A percentile compares a stretch with the other conserved stretches of the same genome.
Conservation (phyloP, 176 grass and related monocot species). For the Oryza punctata region DNA sequence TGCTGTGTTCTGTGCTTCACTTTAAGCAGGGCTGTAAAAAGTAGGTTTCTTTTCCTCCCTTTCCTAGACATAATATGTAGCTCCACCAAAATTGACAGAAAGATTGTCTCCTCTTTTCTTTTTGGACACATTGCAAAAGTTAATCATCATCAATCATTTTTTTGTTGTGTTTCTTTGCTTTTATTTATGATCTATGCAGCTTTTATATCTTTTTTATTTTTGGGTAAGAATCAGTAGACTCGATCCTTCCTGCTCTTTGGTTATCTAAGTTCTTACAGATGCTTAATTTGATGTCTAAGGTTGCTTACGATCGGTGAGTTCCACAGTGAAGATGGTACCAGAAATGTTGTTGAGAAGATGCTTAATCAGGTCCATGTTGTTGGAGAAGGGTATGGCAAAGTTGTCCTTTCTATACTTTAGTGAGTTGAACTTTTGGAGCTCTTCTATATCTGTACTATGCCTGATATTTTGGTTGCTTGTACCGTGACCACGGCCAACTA, state of each 20-base stretch:
- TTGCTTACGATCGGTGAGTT: constrained; percentile 79
- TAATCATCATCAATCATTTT: constrained; percentile 14
- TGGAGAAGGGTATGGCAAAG: constrained; percentile 81
- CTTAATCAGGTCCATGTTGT: constrained; percentile 84
- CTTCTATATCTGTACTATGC: not conserved
- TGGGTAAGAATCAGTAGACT: not conserved
- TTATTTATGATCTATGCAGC: constrained; percentile 4
- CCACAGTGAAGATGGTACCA: constrained; percentile 76
- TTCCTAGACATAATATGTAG: constrained; percentile 3
- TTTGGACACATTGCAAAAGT: constrained; percentile 15
- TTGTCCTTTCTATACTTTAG: constrained; percentile 14
- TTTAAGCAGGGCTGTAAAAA: not conserved
- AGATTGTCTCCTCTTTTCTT: constrained; percentile 19
- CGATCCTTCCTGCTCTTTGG: not conserved
- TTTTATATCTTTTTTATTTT: not conserved
- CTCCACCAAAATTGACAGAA: constrained; percentile 14
- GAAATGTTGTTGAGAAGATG: constrained; percentile 65
- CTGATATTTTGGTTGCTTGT: constrained; percentile 22
- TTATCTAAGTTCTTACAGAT: constrained; percentile 12
- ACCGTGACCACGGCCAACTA: not conserved
- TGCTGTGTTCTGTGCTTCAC: not conserved
- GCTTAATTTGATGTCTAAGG: constrained; percentile 50
- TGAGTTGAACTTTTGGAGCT: constrained; percentile 29
- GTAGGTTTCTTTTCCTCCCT: constrained; percentile 6
- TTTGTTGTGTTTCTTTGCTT: constrained; percentile 19